phyloP scores from a whole-genome alignment of 2,329 filamentous ascomycete genomes.

The Magnaporthiopsis poae region DNA sequence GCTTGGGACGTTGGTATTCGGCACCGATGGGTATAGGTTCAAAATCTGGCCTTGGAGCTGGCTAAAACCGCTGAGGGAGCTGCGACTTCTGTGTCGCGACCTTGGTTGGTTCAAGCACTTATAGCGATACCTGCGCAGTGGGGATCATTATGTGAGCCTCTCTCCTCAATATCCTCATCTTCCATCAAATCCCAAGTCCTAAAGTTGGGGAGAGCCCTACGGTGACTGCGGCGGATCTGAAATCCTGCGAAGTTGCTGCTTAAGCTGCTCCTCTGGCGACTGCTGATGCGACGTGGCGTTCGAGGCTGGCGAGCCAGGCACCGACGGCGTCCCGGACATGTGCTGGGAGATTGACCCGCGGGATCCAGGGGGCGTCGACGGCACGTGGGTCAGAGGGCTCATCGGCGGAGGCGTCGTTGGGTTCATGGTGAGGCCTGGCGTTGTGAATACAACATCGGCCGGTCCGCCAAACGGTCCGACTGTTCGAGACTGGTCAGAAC shows the following conservation, averaged over 20 bases:
- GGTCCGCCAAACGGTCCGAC: constrained; percentile 5
- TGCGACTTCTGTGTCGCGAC: constrained; percentile 19
- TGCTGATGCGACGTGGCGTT: constrained; percentile 12
- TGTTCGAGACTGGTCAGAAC: constrained; percentile 9
- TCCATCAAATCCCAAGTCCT: not conserved
- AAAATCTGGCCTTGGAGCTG: constrained; percentile 17
- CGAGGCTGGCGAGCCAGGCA: constrained; percentile 11
- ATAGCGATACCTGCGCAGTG: constrained; percentile 15
- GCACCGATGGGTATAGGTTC: constrained; percentile 15
- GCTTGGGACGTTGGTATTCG: constrained; percentile 6
- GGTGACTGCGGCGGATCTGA: constrained; percentile 18
- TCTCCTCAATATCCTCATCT: not conserved
- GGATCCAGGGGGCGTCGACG: constrained; percentile 13
- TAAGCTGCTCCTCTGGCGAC: constrained; percentile 18
- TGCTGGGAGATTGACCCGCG: constrained; percentile 11
- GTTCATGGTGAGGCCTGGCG: constrained; percentile 15
- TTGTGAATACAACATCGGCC: constrained; percentile 13
- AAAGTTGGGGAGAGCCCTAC: constrained; percentile 10
- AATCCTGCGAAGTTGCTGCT: constrained; percentile 19
- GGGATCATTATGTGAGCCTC: constrained; percentile 8
- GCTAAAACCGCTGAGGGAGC: constrained; percentile 17
- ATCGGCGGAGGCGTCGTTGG: constrained; percentile 14
- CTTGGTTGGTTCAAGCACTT: constrained; percentile 17
- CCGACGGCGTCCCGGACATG: constrained; percentile 8
- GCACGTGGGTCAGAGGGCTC: constrained; percentile 12